phyloP scores from a whole-genome alignment of 257 asterid genomes.

The Fraxinus pennsylvanica region DNA sequence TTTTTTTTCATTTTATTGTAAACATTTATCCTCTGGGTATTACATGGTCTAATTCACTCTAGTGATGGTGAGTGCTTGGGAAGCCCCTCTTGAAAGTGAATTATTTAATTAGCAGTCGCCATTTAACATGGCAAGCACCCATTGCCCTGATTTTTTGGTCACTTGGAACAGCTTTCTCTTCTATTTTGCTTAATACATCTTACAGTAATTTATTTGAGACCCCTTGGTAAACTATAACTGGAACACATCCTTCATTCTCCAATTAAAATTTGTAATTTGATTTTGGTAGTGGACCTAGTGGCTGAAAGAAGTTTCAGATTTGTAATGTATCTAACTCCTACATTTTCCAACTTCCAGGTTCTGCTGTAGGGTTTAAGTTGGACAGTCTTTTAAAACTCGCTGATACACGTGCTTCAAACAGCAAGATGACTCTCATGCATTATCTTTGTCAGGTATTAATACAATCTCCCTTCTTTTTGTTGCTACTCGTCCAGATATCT shows the following conservation, averaged over 20 bases:
- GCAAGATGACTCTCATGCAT: constrained; percentile 98
- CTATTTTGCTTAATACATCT: constrained; percentile 10
- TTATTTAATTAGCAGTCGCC: not conserved
- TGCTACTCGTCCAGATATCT: not conserved
- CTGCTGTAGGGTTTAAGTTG: constrained; percentile 97
- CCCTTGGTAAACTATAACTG: not conserved
- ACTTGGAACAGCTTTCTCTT: not conserved
- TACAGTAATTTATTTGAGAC: constrained; percentile 1
- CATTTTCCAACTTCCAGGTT: constrained; percentile 47
- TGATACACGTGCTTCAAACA: constrained; percentile 95
- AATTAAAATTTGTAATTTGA: constrained; percentile 13
- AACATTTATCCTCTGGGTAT: not conserved
- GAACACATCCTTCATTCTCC: constrained; percentile 1
- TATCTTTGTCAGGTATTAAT: constrained; percentile 88
- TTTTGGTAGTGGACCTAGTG: constrained; percentile 8
- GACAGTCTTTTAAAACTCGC: constrained; percentile 97
- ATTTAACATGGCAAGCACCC: not conserved
- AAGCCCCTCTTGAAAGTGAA: not conserved
- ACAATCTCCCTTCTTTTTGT: not conserved
- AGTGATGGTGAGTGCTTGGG: not conserved
- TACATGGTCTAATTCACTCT: not conserved
- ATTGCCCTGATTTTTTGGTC: not conserved
- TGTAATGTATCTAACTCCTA: constrained; percentile 16
- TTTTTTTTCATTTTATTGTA: not conserved
- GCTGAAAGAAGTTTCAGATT: constrained; percentile 19